phyloP scores from a whole-genome alignment of 495 filamentous ascomycete genomes.

The Gamarada debralockiae region DNA sequence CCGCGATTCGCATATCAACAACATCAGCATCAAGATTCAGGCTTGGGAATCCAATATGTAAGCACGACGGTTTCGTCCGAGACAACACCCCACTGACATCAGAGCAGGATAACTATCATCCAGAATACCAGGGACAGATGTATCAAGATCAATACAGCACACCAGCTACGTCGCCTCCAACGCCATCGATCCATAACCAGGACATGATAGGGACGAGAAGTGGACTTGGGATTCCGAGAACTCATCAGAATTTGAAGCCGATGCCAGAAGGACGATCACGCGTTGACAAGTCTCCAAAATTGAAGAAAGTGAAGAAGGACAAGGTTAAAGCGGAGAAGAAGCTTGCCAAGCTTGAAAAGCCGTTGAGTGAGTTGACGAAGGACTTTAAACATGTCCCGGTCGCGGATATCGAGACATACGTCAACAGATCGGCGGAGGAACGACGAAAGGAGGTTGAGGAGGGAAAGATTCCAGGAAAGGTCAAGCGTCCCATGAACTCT shows the following conservation, averaged over 20 bases:
- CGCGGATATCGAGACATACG: constrained; percentile 78
- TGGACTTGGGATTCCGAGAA: constrained; percentile 12
- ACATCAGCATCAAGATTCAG: constrained; percentile 25
- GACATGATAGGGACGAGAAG: constrained; percentile 24
- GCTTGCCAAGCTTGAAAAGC: constrained; percentile 54
- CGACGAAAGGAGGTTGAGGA: constrained; percentile 63
- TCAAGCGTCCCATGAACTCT: constrained; percentile 94
- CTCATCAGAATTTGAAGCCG: constrained; percentile 14
- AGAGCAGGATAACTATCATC: constrained; percentile 24
- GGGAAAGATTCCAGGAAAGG: constrained; percentile 66
- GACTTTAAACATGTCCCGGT: constrained; percentile 59
- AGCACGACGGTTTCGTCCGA: constrained; percentile 17
- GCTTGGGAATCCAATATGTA: constrained; percentile 39
- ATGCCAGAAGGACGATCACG: constrained; percentile 18
- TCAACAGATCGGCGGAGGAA: constrained; percentile 63
- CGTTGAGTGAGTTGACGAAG: constrained; percentile 76
- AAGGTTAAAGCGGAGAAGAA: constrained; percentile 48
- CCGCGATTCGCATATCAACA: constrained; percentile 25
- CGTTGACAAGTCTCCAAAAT: constrained; percentile 19
- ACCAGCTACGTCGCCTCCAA: constrained; percentile 47
- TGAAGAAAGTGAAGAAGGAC: constrained; percentile 43
- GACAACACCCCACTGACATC: constrained; percentile 13
- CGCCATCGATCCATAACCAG: constrained; percentile 28
- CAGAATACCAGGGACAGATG: constrained; percentile 9
- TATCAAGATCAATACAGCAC: constrained; percentile 39